A percentile compares a stretch with the other conserved stretches of the same genome.
These are phyloP conservation scores for Tulasnella sp. DNA, from an alignment of 768 basidiomycete genomes.

Conservation along the genomic window DNA sequence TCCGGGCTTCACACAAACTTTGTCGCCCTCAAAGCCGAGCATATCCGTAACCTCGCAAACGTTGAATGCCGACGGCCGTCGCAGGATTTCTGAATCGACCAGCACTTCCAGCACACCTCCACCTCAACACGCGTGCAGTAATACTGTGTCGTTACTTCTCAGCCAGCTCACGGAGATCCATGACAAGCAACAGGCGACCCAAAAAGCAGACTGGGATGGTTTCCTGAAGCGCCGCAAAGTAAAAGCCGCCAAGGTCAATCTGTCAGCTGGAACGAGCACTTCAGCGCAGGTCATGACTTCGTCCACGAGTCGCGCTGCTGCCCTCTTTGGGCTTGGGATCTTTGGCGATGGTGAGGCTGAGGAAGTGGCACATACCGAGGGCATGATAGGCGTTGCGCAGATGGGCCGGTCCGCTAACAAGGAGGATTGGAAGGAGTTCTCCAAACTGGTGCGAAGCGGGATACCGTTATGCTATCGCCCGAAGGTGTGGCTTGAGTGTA, in stretches of 20 bases:
- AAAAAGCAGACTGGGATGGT: conserved; percentile 75
- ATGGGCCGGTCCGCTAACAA: conserved; percentile 60
- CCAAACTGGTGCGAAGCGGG: conserved; percentile 67
- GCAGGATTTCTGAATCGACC: conserved; percentile 24
- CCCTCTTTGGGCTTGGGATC: conserved; percentile 41
- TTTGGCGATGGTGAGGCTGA: conserved; percentile 33
- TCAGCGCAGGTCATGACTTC: conserved; percentile 22
- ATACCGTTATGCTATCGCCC: conserved; percentile 82
- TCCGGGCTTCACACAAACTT: background rate
- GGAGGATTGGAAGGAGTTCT: conserved; percentile 71
- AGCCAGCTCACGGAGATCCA: conserved; percentile 71
- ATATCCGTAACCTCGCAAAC: conserved; percentile 14
- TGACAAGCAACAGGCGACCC: conserved; percentile 59
- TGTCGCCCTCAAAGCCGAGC: conserved; percentile 19
- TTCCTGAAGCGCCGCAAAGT: conserved; percentile 53
- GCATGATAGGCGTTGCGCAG: conserved; percentile 84
- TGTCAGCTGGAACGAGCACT: conserved; percentile 24
- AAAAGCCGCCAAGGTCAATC: conserved; percentile 32
- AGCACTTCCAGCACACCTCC: conserved; percentile 24
- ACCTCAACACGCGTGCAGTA: conserved; percentile 68
- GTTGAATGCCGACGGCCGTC: conserved; percentile 39
- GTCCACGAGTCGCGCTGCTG: conserved; percentile 41
- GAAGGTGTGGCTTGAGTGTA: conserved; percentile 89
- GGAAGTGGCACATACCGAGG: conserved; percentile 71
- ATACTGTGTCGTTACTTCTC: conserved; percentile 63